phyloP scores from a whole-genome alignment of 2,329 filamentous ascomycete species.

The Monosporascus sp. region DNA sequence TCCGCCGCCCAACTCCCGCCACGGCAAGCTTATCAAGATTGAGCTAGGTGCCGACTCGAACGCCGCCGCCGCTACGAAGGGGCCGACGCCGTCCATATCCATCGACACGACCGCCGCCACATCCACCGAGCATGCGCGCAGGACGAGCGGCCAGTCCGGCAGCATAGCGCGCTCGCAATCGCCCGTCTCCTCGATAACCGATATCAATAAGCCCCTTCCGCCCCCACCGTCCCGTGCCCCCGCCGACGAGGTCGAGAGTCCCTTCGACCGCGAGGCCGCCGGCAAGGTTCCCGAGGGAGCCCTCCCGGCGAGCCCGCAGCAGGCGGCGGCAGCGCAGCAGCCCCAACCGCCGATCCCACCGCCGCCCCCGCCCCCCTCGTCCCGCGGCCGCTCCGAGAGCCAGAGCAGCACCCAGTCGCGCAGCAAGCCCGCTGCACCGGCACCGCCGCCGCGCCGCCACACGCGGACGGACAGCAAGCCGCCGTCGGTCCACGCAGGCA shows the following conservation, averaged over 20 bases:
- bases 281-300: constrained; percentile 45
- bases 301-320: background rate
- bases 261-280: constrained; percentile 50
- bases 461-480: constrained; percentile 40
- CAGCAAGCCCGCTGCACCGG: constrained; percentile 44
- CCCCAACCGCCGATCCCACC: constrained; percentile 28
- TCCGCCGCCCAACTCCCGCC: constrained; percentile 67
- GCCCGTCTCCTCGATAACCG: constrained; percentile 37
- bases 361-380: constrained; percentile 33
- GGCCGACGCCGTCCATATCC: constrained; percentile 7
- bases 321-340: background rate
- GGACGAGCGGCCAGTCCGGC: constrained; percentile 12
- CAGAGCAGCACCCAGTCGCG: constrained; percentile 28
- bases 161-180: constrained; percentile 24
- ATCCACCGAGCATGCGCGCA: constrained; percentile 10
- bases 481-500: constrained; percentile 10
- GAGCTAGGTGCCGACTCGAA: constrained; percentile 37
- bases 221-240: constrained; percentile 43
- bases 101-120: constrained; percentile 16
- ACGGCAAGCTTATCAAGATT: constrained; percentile 67
- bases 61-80: constrained; percentile 7
- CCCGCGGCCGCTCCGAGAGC: constrained; percentile 27
- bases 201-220: constrained; percentile 60
- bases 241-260: constrained; percentile 44
- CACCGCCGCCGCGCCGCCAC: constrained; percentile 47